Percentiles rank a stretch among this genome's conserved stretches.
Conservation (phyloP, 768 basidiomycete genomes). For the Suillus luteus region DNA sequence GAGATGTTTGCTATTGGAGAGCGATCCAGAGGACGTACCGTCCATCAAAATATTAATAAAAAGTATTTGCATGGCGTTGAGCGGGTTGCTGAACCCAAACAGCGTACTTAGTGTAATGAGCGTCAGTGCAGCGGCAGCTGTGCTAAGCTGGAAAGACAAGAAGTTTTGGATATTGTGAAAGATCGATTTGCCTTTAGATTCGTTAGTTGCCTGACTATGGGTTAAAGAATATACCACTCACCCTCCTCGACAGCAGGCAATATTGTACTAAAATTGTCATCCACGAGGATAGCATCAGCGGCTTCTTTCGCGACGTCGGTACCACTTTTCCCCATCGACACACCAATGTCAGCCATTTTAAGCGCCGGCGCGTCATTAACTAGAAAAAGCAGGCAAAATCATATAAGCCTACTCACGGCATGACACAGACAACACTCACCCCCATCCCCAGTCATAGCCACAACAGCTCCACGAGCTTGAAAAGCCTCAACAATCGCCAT, state of each 20-base stretch:
- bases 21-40: conserved; percentile 46
- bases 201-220: conserved; percentile 2
- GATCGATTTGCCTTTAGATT: conserved; percentile 80
- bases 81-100: conserved; percentile 85
- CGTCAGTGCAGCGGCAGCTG: conserved; percentile 94
- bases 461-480: conserved; percentile 84
- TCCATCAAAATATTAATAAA: conserved; percentile 99
- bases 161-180: conserved; percentile 99
- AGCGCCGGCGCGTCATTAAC: conserved; percentile 97
- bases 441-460: conserved; percentile 98
- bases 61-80: conserved; percentile 99
- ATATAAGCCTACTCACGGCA: not conserved
- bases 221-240: conserved; percentile 27
- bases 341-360: conserved; percentile 97
- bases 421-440: conserved; percentile 47
- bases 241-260: conserved; percentile 94
- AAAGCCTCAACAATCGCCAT: conserved; percentile 97
- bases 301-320: conserved; percentile 99
- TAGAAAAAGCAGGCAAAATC: conserved; percentile 19
- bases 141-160: conserved; percentile 94
- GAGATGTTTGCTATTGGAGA: not conserved
- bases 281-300: conserved; percentile 94
- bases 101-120: conserved; percentile 93
- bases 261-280: conserved; percentile 96
- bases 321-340: conserved; percentile 98